Base-by-base conservation (phyloP, 306 rosid genomes). In the Purshia tridentata region DNA sequence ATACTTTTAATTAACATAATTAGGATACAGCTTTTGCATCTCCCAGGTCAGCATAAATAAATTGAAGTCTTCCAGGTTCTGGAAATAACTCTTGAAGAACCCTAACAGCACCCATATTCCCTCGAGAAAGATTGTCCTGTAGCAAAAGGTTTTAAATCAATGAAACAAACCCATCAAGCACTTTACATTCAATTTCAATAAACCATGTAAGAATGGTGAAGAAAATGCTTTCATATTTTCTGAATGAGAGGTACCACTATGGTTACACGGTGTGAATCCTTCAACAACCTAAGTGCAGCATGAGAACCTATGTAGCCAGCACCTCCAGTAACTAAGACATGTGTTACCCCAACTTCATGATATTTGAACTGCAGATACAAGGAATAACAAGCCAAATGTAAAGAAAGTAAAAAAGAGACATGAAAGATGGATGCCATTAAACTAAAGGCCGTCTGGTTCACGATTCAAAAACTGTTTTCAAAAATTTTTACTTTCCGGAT, bases 251-350 rank as follows among this genome's bases (percentile, higher is more conserved):
- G 54, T 89, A 91, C 98, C 91, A 91, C 92, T 56, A 94, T 89
- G 77, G 98, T 94, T 44, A 94, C 97, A 41, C 99, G 92, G 65
- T 91, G 84, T 41, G 82, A 78, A 7, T 94, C 96, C 75, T 81
- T 91, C 64, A 94, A 70, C 51, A 94, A 96, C 76, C 96, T 86
- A 59, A 90, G 78, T 56, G 91, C 67, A 66, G 98, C 99, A 87
- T 94, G 99, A 48, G 99, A 94, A 19, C 99, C 99, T 18, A 91
- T 91, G 76, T 87, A 94, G 57, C 99, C 99, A 11, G 99, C 99
- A 74, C 99, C 98, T 80, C 97, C 98, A 2, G 99, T 94, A 61
- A 94, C 96, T 63, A 91, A 76, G 10, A 91, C 98, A 79, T 91
- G 99, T 16, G 88, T 88, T 40, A 88, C 85, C 69, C 99, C 96